Evolutionary conservation across 257 asterid species (phyloP), one percentile per base, ranked within the genome.

Genomic region (Eustoma russellianum): DNA sequence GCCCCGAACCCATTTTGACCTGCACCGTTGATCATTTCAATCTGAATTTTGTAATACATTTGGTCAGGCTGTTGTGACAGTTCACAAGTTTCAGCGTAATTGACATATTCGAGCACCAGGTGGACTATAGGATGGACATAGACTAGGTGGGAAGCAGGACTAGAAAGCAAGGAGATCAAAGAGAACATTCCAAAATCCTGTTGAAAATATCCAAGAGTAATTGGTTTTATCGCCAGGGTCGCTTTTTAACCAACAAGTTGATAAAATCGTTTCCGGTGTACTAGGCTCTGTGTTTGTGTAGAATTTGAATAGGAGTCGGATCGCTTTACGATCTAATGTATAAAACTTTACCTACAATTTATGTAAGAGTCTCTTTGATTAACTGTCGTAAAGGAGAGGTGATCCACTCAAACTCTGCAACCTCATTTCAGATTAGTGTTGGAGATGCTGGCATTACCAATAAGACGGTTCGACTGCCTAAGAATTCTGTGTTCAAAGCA

Each of bases 51-150:
- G 30, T 24, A 4, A 2, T 24, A 4, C 30, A 24, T 24, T 24
- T 24, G 30, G 30, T 24, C 63, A 74, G 77, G 94, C 95, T 59
- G 79, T 77, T 7, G 95, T 82, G 14, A 88, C 94, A 0, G 82
- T 88, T 68, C 80, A 66, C 79, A 88, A 88, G 69, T 88, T 82
- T 81, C 95, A 88, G 70, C 84, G 82, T 66, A 85, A 79, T 60
- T 79, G 97, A 19, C 97, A 85, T 50, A 88, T 88, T 60, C 86
- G 76, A 73, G 91, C 84, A 2, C 93, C 97, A 2, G 97, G 97
- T 1, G 97, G 97, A 72, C 83, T 9, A 50, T 85, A 80, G 95
- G 95, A 5, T 88, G 97, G 97, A 80, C 76, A 0, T 88, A 95
- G 97, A 91, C 95, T 1, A 82, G 84, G 59, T 78, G 70, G 97